A percentile compares a stretch with the other conserved stretches of the same genome.
Conservation (phyloP, 169 alveolate species). For the Neospora caninum region DNA sequence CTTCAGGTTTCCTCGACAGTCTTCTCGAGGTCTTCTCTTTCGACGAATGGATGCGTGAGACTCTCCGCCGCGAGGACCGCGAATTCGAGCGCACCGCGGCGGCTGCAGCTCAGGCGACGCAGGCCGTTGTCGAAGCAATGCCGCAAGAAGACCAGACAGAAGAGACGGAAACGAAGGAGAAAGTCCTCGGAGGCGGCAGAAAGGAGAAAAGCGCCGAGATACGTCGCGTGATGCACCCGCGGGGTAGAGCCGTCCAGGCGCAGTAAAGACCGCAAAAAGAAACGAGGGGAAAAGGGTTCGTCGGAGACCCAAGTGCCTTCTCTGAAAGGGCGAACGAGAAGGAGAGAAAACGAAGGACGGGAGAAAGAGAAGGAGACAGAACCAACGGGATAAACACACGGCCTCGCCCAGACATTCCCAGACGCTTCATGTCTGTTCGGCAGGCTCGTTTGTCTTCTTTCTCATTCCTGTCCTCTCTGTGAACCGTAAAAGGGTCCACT, state of each 20-base stretch:
- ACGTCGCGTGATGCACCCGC: no score
- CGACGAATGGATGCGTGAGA: conserved; percentile 32
- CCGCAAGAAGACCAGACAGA: not conserved
- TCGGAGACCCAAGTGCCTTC: no score
- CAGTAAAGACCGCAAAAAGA: no score
- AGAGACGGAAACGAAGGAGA: not conserved
- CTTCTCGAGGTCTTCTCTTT: not conserved
- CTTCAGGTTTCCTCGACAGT: not conserved
- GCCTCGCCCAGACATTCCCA: no score
- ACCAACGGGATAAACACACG: no score
- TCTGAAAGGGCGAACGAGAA: no score
- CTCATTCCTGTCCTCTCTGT: no score
- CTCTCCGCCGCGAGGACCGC: not conserved
- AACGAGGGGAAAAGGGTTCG: not conserved
- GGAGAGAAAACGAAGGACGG: not conserved
- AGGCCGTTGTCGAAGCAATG: not conserved
- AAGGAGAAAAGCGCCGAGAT: not conserved
- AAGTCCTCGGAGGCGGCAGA: not conserved
- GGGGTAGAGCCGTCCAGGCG: no score
- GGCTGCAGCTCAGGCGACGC: not conserved
- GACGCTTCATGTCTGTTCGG: no score
- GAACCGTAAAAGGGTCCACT: no score
- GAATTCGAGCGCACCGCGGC: not conserved
- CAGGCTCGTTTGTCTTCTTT: no score
- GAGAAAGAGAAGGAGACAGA: not conserved